phyloP scores from a whole-genome alignment of 2,329 filamentous ascomycete genomes.

The Sporothrix pallida region DNA sequence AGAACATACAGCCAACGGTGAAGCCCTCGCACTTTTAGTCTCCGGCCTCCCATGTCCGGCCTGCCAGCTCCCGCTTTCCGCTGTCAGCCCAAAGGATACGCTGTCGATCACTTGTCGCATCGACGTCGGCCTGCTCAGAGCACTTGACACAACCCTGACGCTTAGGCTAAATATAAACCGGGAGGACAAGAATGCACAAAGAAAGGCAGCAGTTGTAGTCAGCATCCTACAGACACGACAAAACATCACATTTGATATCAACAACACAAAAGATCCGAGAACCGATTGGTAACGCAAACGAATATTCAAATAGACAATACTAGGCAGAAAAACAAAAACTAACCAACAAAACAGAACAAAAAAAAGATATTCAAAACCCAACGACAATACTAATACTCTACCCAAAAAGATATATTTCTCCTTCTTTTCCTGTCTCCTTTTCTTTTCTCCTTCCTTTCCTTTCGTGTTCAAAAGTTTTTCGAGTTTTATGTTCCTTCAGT shows the following conservation, averaged over 20 bases:
- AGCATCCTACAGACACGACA: too few species aligned
- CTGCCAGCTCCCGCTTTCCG: not conserved
- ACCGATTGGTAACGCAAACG: not conserved
- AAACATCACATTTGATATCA: too few species aligned
- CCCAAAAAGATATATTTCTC: slow-evolving; percentile 10
- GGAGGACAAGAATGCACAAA: not conserved
- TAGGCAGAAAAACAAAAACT: not conserved
- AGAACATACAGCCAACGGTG: not conserved
- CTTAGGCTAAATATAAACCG: slow-evolving; percentile 16
- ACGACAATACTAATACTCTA: not conserved
- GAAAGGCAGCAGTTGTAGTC: not conserved
- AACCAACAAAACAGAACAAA: slow-evolving; percentile 1
- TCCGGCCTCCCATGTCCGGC: too few species aligned
- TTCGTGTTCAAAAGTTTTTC: not conserved
- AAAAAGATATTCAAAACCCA: not conserved
- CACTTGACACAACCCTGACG: slow-evolving; percentile 1
- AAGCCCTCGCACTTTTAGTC: too few species aligned
- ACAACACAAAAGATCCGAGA: too few species aligned
- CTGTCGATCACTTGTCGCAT: slow-evolving; percentile 26
- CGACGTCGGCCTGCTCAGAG: not conserved
- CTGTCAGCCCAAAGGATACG: too few species aligned
- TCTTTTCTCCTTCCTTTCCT: too few species aligned
- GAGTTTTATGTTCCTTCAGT: not conserved
- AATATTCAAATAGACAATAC: slow-evolving; percentile 2
- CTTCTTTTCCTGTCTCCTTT: too few species aligned